Evolutionary conservation across 495 filamentous ascomycete genomes (phyloP), one percentile per base, ranked within the genome.

Genomic region (Immersiella caudata): DNA sequence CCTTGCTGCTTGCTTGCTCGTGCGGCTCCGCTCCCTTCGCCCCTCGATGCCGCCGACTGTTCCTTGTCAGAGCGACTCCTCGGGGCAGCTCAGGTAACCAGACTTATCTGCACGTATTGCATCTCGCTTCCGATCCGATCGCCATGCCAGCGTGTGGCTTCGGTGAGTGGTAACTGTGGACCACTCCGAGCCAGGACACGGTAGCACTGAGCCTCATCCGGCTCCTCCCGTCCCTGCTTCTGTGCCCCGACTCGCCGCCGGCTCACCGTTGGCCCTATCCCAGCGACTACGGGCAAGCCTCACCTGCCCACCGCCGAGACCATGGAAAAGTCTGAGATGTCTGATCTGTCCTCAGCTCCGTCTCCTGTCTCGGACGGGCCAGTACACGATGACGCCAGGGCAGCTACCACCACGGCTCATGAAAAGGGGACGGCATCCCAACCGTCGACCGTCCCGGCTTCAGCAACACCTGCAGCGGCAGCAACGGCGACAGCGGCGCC

Each of bases 191-290:
- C 64, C 60, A 46, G 40, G 40, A 46, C 59, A 40, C 56, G 55
- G 20, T 62, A 50, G 56, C n/a, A 25, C 67, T 59, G 66, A 63
- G 62, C 62, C 62, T 68, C 58, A 59, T 26, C 29, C 56, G 29
- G 60, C 51, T 56, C 26, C 33, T 27, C 63, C 62, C 21, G 56
- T 62, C 49, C 16, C 55, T 51, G 27, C 22, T 24, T n/a, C 36
- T 22, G 56, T 24, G 24, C 65, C 24, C 33, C 24, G 51, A 20
- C 65, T 67, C 4, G 58, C 21, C 40, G 60, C 20, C 57, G 9
- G 40, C 65, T 18, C 22, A 20, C 35, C 60, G 24, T 29, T 18
- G 9, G 21, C 24, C 21, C 29, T 22, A 21, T 51, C 22, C 52
- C 24, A 18, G 64, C 64, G 66, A 52, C 54, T 51, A 12, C 60